Evolutionary conservation across 345 rosid genomes (phyloP).

Genomic region (Eucalyptus dawsonii): DNA sequence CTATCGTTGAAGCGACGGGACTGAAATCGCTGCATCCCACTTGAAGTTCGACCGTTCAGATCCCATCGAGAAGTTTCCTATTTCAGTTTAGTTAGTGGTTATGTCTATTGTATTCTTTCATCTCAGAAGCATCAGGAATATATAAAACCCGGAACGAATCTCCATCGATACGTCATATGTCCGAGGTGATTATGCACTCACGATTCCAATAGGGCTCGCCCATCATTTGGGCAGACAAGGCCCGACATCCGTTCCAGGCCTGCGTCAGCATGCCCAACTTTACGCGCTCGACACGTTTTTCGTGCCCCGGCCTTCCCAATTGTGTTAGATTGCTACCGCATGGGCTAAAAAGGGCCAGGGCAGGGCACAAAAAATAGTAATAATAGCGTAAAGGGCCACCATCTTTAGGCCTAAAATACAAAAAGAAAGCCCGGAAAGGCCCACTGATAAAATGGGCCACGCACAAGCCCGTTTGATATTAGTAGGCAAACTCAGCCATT

Average conservation of each 20-base stretch:
- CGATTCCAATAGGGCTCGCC: not conserved
- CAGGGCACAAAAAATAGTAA: not conserved
- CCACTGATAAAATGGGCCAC: not conserved
- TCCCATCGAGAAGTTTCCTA: not conserved
- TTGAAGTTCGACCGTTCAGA: not conserved
- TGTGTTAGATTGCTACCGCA: no score
- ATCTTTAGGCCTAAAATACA: not conserved
- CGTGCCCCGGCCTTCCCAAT: no score
- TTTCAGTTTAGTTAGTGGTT: not conserved
- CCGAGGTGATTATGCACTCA: not conserved
- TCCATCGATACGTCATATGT: not conserved
- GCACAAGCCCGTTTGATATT: not conserved
- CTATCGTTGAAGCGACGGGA: conserved; percentile 42
- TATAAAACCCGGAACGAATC: not conserved
- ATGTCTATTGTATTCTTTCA: not conserved
- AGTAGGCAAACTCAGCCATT: not conserved
- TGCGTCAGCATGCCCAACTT: not conserved
- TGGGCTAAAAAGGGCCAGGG: not conserved
- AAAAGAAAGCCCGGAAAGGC: not conserved
- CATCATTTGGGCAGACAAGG: not conserved
- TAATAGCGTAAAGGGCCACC: not conserved
- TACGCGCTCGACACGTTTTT: not conserved
- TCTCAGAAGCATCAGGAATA: not conserved
- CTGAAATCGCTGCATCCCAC: not conserved
- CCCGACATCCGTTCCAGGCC: not conserved